phyloP scores from a whole-genome alignment of 352 stramenopile genomes.

The Stephanocyclus meneghinianus region DNA sequence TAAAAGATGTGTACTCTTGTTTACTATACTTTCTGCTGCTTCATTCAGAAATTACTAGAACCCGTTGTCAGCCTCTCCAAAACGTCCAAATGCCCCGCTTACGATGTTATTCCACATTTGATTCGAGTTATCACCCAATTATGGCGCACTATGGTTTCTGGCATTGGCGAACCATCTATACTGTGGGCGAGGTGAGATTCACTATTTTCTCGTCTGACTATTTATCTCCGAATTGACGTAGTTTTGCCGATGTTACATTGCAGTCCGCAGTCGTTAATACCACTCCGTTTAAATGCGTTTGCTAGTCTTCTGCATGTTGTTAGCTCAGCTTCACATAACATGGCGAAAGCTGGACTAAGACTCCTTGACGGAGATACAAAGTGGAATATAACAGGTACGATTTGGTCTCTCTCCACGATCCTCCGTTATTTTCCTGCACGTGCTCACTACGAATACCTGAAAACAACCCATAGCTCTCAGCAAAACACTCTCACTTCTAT shows the following conservation, averaged over 20 bases:
- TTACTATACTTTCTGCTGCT: neutral
- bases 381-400: slow-evolving; percentile 61
- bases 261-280: slow-evolving; percentile 71
- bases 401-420: neutral
- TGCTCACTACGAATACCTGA: neutral
- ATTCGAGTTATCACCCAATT: slow-evolving; percentile 66
- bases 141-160: slow-evolving; percentile 62
- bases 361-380: slow-evolving; percentile 74
- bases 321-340: slow-evolving; percentile 64
- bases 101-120: slow-evolving; percentile 65
- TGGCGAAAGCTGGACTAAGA: slow-evolving; percentile 70
- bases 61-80: slow-evolving; percentile 65
- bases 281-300: slow-evolving; percentile 81
- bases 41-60: slow-evolving; percentile 52
- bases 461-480: slow-evolving; percentile 28
- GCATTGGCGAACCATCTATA: slow-evolving; percentile 70
- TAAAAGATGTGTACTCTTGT: neutral
- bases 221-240: neutral
- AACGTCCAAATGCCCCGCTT: slow-evolving; percentile 62
- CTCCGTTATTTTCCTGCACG: neutral
- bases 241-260: neutral
- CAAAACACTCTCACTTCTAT: slow-evolving; percentile 54
- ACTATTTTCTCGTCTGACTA: slow-evolving; percentile 8
- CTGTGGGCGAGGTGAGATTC: slow-evolving; percentile 66
- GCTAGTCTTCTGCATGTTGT: slow-evolving; percentile 74